Percentiles rank a stretch among this genome's conserved stretches.
Conservation (phyloP, 257 asterid species). For the Euphrasia confusa region DNA sequence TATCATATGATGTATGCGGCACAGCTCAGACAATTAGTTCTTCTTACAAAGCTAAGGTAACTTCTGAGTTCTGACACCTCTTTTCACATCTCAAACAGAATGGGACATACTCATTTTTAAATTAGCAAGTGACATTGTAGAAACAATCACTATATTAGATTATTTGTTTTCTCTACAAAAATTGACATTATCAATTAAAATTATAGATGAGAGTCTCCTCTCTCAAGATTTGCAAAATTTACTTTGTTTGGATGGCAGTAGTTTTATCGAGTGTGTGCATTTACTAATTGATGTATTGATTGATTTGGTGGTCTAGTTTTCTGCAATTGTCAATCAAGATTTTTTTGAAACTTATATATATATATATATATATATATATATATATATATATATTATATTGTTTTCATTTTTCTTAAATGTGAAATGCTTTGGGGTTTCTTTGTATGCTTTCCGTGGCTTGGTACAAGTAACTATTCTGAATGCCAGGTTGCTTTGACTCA, state of each 20-base stretch:
- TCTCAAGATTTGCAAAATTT: slow-evolving; percentile 5
- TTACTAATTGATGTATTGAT: slow-evolving; percentile 22
- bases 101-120: slow-evolving; percentile 15
- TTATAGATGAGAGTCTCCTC: slow-evolving; percentile 15
- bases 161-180: slow-evolving; percentile 14
- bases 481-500: slow-evolving; percentile 91
- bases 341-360: slow-evolving; percentile 6
- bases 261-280: slow-evolving; percentile 16
- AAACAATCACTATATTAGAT: slow-evolving; percentile 1
- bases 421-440: slow-evolving; percentile 15
- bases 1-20: slow-evolving; percentile 84
- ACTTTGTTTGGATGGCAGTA: slow-evolving; percentile 6
- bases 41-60: slow-evolving; percentile 79
- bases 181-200: neutral
- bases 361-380: too few species aligned
- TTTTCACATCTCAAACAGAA: slow-evolving; percentile 18
- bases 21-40: slow-evolving; percentile 61
- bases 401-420: slow-evolving; percentile 14
- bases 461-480: slow-evolving; percentile 19
- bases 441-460: slow-evolving; percentile 2
- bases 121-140: slow-evolving; percentile 19
- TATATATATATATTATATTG: too few species aligned
- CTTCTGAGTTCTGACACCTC: slow-evolving; percentile 13
- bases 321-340: slow-evolving; percentile 14
- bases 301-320: slow-evolving; percentile 16